Evolutionary conservation across 805 yeast species (phyloP).

Genomic region (Candida tibetensis): DNA sequence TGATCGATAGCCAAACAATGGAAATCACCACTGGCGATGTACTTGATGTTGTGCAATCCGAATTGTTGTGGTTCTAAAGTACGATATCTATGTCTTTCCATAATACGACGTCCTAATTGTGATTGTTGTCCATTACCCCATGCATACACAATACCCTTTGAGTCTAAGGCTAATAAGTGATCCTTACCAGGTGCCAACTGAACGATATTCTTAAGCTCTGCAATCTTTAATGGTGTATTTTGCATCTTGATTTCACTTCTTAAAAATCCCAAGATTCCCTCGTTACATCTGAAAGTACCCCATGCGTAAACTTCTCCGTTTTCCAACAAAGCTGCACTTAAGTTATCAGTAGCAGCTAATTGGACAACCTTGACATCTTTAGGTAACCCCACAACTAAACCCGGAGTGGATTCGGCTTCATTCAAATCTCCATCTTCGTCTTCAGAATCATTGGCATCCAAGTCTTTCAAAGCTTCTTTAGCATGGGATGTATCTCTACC

Average conservation of each 20-base stretch:
- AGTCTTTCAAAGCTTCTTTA: slow-evolving; percentile 63
- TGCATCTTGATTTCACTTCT: slow-evolving; percentile 59
- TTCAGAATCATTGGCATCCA: slow-evolving; percentile 51
- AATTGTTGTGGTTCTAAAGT: slow-evolving; percentile 79
- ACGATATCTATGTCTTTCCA: slow-evolving; percentile 72
- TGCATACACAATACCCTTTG: slow-evolving; percentile 82
- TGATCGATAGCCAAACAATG: slow-evolving; percentile 89
- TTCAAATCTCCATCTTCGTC: slow-evolving; percentile 84
- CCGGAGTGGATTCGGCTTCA: slow-evolving; percentile 87
- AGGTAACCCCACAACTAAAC: slow-evolving; percentile 68
- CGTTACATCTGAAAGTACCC: slow-evolving; percentile 96
- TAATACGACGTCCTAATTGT: slow-evolving; percentile 84
- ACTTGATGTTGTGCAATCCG: slow-evolving; percentile 74
- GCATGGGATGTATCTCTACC: slow-evolving; percentile 77
- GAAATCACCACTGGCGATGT: slow-evolving; percentile 89
- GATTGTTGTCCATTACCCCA: slow-evolving; percentile 98
- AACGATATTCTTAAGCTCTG: slow-evolving; percentile 62
- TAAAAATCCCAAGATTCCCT: slow-evolving; percentile 84
- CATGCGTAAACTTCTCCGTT: slow-evolving; percentile 92
- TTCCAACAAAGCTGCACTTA: slow-evolving; percentile 74
- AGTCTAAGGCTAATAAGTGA: slow-evolving; percentile 80
- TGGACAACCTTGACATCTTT: slow-evolving; percentile 57
- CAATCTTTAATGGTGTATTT: slow-evolving; percentile 60
- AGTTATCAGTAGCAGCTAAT: slow-evolving; percentile 87
- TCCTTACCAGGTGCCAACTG: slow-evolving; percentile 92